phyloP scores from a whole-genome alignment of 805 yeast species.

The Teunomyces barrocoloradensis region DNA sequence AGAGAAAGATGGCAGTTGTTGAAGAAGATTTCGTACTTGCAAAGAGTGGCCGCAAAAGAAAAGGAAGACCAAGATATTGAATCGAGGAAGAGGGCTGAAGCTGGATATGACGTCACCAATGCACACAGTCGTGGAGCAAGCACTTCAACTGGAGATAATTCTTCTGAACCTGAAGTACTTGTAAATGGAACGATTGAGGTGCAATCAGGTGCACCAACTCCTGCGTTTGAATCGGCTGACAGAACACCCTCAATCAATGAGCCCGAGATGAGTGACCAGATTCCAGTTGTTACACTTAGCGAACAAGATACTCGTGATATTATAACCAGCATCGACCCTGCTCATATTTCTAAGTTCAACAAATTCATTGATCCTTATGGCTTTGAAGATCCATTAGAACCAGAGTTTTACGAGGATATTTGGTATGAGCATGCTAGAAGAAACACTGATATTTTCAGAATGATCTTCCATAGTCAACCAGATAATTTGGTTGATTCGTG shows the following conservation, averaged over 20 bases:
- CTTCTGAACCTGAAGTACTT: conserved; percentile 7
- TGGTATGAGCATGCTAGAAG: conserved; percentile 83
- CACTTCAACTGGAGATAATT: not conserved
- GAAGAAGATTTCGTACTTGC: conserved; percentile 68
- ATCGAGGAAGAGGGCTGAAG: conserved; percentile 28
- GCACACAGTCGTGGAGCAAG: not conserved
- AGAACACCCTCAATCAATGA: conserved; percentile 13
- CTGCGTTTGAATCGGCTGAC: not conserved
- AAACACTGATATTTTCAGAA: conserved; percentile 76
- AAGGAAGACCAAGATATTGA: conserved; percentile 39
- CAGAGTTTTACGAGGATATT: conserved; percentile 77
- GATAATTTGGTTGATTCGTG: conserved; percentile 88
- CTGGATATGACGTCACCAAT: conserved; percentile 24
- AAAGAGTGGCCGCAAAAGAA: conserved; percentile 58
- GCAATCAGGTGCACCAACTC: not conserved
- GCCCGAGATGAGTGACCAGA: conserved; percentile 8
- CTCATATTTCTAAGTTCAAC: conserved; percentile 32
- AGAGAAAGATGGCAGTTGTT: conserved; percentile 67
- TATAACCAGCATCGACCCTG: conserved; percentile 38
- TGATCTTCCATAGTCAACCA: conserved; percentile 92
- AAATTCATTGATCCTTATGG: conserved; percentile 79
- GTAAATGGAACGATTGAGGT: conserved; percentile 4
- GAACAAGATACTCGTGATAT: conserved; percentile 43
- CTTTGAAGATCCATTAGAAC: conserved; percentile 83
- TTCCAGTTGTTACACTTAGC: conserved; percentile 44